Percentiles rank a stretch among this genome's conserved stretches.
Evolutionary conservation across 2,329 filamentous ascomycete species (phyloP).

Genomic region (Xylariaceae sp.): DNA sequence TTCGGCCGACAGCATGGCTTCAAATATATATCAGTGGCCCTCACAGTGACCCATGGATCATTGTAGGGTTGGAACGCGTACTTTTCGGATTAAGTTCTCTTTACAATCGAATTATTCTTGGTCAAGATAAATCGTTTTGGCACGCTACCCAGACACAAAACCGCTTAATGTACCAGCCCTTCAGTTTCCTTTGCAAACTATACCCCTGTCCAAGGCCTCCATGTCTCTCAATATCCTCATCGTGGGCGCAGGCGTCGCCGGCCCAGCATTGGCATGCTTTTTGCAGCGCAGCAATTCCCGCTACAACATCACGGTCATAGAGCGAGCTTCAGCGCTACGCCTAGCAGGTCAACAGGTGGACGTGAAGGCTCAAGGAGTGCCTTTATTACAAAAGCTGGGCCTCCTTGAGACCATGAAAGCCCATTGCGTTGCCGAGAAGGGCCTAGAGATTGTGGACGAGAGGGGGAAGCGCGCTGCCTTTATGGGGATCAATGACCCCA

Average conservation of each 20-base stretch:
- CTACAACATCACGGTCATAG: conserved; percentile 38
- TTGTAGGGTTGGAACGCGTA: too few species aligned
- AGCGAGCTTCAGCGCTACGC: conserved; percentile 34
- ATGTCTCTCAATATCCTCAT: conserved; percentile 42
- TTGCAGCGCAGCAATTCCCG: conserved; percentile 31
- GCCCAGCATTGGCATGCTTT: conserved; percentile 38
- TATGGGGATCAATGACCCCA: conserved; percentile 35
- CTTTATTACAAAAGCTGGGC: conserved; percentile 35
- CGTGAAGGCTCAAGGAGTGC: conserved; percentile 37
- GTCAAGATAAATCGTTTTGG: too few species aligned
- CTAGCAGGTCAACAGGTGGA: conserved; percentile 42
- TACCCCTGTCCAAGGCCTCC: neutral
- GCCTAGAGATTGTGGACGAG: conserved; percentile 42
- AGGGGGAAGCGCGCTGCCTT: conserved; percentile 33
- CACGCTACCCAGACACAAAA: too few species aligned
- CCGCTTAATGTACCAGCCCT: too few species aligned
- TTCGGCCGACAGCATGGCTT: too few species aligned
- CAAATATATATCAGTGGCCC: too few species aligned
- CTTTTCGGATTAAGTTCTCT: too few species aligned
- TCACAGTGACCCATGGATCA: too few species aligned
- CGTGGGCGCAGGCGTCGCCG: conserved; percentile 41
- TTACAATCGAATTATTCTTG: too few species aligned
- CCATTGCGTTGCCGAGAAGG: conserved; percentile 41
- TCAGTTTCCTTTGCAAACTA: too few species aligned
- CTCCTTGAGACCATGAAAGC: conserved; percentile 32